These are phyloP conservation scores for Globisporangium irregulare DNA, from an alignment of 352 stramenopile species.

Conservation along the genomic window DNA sequence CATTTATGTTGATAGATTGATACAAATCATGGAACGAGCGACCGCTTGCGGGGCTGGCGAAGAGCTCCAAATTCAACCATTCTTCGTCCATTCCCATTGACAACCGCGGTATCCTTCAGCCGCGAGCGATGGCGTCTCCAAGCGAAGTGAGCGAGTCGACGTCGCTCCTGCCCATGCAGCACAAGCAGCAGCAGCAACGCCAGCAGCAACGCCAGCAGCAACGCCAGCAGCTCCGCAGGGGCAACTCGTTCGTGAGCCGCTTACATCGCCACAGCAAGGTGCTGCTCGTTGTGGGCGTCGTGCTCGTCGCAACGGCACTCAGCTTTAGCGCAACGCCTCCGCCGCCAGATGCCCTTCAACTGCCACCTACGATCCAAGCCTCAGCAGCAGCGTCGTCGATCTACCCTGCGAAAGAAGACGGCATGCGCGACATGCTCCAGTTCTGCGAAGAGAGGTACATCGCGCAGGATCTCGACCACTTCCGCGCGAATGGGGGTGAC, in stretches of 20 bases:
- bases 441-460: slow-evolving; percentile 74
- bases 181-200: not conserved
- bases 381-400: not conserved
- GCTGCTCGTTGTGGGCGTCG: not conserved
- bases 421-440: slow-evolving; percentile 37
- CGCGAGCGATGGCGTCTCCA: slow-evolving; percentile 2
- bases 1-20: not conserved
- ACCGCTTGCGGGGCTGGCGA: too few species aligned
- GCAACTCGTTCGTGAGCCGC: slow-evolving; percentile 4
- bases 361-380: not conserved
- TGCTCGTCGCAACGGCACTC: slow-evolving; percentile 1
- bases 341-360: not conserved
- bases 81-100: not conserved
- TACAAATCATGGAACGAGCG: too few species aligned
- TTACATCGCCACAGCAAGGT: slow-evolving; percentile 1
- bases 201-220: not conserved
- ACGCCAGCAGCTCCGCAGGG: not conserved
- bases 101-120: not conserved
- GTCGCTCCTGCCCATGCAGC: not conserved
- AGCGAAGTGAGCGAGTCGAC: not conserved
- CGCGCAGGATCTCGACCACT: slow-evolving; percentile 76
- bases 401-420: slow-evolving; percentile 18
- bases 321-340: not conserved
- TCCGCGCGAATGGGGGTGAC: slow-evolving; percentile 38
- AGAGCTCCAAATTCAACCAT: too few species aligned